Conservation (phyloP, 2,329 filamentous ascomycete species). For the Trichophyton mentagrophytes region DNA sequence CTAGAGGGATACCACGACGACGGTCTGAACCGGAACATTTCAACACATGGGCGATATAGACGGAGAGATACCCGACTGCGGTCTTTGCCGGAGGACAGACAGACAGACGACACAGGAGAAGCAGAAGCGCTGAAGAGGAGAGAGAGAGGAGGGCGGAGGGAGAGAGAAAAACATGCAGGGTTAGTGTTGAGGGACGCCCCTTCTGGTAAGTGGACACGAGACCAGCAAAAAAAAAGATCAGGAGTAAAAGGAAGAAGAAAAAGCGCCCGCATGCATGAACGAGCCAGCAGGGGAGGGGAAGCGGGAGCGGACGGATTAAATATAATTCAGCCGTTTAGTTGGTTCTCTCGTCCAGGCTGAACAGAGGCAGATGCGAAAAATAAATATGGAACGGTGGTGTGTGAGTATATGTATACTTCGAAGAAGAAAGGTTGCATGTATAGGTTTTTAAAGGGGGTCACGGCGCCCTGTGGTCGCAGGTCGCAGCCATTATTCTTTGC, state of each 20-base stretch:
- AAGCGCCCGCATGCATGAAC: background rate
- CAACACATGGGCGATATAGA: background rate
- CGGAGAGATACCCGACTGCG: background rate
- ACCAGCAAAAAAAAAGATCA: background rate
- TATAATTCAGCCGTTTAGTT: background rate
- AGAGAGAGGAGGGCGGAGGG: too few relatives aligned
- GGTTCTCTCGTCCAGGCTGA: background rate
- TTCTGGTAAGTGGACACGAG: slow-evolving; percentile 2
- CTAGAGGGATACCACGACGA: background rate
- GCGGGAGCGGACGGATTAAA: slow-evolving; percentile 2
- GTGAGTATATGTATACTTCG: background rate
- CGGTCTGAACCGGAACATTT: background rate
- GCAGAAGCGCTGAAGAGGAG: background rate
- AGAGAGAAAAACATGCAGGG: background rate
- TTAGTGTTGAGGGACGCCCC: background rate
- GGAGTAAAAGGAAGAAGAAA: background rate
- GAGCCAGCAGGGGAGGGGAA: background rate
- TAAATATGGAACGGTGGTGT: background rate
- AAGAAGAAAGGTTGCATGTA: slow-evolving; percentile 2
- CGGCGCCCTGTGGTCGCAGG: background rate
- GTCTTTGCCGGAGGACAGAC: background rate
- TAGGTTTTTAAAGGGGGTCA: background rate
- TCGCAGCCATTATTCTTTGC: background rate
- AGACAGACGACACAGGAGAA: background rate
- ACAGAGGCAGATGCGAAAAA: background rate